Percentiles rank a stretch among this genome's conserved stretches.
These are phyloP conservation scores for Penicillium cataractarum DNA, from an alignment of 495 filamentous ascomycete species.

Conservation along the genomic window DNA sequence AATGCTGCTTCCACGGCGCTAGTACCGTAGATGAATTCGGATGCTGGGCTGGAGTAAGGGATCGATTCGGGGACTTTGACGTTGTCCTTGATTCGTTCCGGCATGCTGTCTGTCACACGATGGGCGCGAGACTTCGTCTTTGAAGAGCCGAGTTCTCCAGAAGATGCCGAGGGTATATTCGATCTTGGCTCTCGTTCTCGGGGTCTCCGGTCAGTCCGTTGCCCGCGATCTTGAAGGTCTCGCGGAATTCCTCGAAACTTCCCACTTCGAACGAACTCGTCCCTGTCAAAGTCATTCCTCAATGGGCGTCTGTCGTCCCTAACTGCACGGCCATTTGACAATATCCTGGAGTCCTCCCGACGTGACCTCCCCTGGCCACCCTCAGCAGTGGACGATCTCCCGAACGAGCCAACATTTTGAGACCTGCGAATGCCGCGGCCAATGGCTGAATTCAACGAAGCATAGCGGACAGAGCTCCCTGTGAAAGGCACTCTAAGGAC, in stretches of 20 bases:
- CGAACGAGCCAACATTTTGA: slow-evolving; percentile 19
- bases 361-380: slow-evolving; percentile 4
- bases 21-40: slow-evolving; percentile 87
- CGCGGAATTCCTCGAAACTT: slow-evolving; percentile 34
- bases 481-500: background rate
- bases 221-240: slow-evolving; percentile 25
- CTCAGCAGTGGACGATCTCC: background rate
- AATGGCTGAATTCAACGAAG: slow-evolving; percentile 61
- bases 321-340: background rate
- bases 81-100: slow-evolving; percentile 45
- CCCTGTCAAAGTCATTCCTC: slow-evolving; percentile 31
- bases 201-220: slow-evolving; percentile 13
- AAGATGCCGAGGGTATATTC: background rate
- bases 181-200: background rate
- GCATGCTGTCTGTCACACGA: slow-evolving; percentile 31
- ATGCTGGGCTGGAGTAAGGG: slow-evolving; percentile 81
- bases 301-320: slow-evolving; percentile 2
- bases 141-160: slow-evolving; percentile 4
- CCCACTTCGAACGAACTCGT: slow-evolving; percentile 41
- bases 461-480: slow-evolving; percentile 33
- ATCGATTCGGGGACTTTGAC: slow-evolving; percentile 59
- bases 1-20: slow-evolving; percentile 83
- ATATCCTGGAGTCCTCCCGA: slow-evolving; percentile 3
- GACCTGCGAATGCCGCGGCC: slow-evolving; percentile 54
- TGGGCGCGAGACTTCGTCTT: slow-evolving; percentile 25